These are phyloP conservation scores for Trifolium pratense DNA, from an alignment of 306 rosid species.

Conservation along the genomic window DNA sequence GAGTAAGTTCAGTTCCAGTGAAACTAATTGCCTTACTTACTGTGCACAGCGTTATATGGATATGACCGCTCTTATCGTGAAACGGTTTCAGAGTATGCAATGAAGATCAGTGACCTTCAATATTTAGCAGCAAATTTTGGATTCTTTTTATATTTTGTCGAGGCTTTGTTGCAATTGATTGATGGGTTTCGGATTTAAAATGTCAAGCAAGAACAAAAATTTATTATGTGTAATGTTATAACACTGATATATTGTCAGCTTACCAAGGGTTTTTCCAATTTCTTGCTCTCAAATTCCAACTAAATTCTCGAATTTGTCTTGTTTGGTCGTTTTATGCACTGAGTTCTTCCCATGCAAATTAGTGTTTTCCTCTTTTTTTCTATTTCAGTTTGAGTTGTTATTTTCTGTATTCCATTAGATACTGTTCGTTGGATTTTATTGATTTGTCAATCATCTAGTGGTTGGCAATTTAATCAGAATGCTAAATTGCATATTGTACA, in stretches of 20 bases:
- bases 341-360: not conserved
- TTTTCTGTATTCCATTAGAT: not conserved
- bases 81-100: constrained; percentile 73
- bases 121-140: constrained; percentile 29
- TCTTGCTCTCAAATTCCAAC: not conserved
- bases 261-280: not conserved
- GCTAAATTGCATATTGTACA: not conserved
- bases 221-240: not conserved
- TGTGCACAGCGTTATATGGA: constrained; percentile 90
- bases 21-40: constrained; percentile 69
- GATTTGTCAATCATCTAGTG: not conserved
- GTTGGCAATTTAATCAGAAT: not conserved
- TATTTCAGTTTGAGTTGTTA: not conserved
- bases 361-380: not conserved
- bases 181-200: not conserved
- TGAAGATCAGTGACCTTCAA: constrained; percentile 45
- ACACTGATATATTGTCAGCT: not conserved
- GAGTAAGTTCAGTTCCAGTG: constrained; percentile 87
- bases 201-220: constrained; percentile 7
- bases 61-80: constrained; percentile 69
- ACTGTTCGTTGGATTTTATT: not conserved
- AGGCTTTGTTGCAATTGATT: constrained; percentile 29
- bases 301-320: not conserved
- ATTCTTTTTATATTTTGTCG: not conserved
- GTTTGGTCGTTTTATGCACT: not conserved